Conservation (phyloP, 2,329 filamentous ascomycete species). For the Basipetospora chlamydospora region DNA sequence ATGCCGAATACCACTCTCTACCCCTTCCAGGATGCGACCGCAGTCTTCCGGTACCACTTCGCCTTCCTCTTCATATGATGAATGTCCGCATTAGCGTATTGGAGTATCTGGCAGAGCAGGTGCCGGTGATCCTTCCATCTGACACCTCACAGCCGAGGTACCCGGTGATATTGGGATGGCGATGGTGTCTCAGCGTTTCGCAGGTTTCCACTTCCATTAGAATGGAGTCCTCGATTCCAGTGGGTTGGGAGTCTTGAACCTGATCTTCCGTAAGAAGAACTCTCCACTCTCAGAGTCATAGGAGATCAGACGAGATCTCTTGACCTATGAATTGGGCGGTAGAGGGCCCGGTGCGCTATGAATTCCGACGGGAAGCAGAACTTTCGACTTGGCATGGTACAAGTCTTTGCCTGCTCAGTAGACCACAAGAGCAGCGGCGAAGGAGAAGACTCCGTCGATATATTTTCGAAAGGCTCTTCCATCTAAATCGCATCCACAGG, state of each 20-base stretch:
- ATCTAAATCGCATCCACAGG: neutral
- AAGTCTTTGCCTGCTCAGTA: slow-evolving; percentile 3
- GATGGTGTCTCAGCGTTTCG: slow-evolving; percentile 8
- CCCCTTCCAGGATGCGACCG: slow-evolving; percentile 5
- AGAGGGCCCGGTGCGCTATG: slow-evolving; percentile 3
- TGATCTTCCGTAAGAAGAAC: too few relatives aligned
- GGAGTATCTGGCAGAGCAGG: slow-evolving; percentile 8
- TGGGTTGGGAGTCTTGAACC: slow-evolving; percentile 2
- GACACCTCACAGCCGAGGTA: slow-evolving; percentile 9
- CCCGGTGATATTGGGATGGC: slow-evolving; percentile 10
- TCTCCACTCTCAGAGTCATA: slow-evolving; percentile 5
- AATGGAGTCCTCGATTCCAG: slow-evolving; percentile 6
- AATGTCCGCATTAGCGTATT: slow-evolving; percentile 5
- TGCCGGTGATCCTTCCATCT: slow-evolving; percentile 8
- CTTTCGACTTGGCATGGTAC: slow-evolving; percentile 6
- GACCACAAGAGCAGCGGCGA: slow-evolving; percentile 4
- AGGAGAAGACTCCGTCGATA: slow-evolving; percentile 2
- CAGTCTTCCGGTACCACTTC: neutral
- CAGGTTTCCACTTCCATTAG: slow-evolving; percentile 8
- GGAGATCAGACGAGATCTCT: slow-evolving; percentile 2
- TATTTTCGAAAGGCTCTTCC: slow-evolving; percentile 6
- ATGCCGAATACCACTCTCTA: slow-evolving; percentile 15
- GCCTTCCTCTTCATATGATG: slow-evolving; percentile 3
- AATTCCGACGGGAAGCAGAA: slow-evolving; percentile 1
- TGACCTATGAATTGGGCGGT: slow-evolving; percentile 3